phyloP scores from a whole-genome alignment of 805 yeast species.

The Yarrowia yakushimensis region DNA sequence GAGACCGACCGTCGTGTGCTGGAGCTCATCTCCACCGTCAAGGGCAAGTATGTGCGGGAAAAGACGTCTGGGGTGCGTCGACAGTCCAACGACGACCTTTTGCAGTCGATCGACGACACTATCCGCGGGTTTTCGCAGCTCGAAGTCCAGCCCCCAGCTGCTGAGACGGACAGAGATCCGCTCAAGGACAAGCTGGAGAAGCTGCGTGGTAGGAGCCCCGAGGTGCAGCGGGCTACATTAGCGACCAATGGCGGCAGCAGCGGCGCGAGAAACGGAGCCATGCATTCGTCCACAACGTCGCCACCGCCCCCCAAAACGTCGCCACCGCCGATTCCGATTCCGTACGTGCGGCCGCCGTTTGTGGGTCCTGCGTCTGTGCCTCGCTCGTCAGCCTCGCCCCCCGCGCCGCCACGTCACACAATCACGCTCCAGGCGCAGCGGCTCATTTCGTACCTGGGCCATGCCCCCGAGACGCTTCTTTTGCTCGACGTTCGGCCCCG shows the following conservation, averaged over 20 bases:
- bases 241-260: neutral
- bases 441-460: neutral
- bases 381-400: neutral
- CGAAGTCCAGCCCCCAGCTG: neutral
- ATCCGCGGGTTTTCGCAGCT: slow-evolving; percentile 1
- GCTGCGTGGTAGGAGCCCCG: slow-evolving; percentile 19
- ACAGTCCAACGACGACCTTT: slow-evolving; percentile 1
- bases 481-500: slow-evolving; percentile 69
- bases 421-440: neutral
- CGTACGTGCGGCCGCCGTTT: neutral
- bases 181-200: slow-evolving; percentile 18
- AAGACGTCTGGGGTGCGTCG: neutral
- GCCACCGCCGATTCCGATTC: slow-evolving; percentile 4
- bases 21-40: slow-evolving; percentile 18
- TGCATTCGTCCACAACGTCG: neutral
- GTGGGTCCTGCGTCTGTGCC: neutral
- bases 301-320: neutral
- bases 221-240: slow-evolving; percentile 12
- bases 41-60: slow-evolving; percentile 15
- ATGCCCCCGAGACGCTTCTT: slow-evolving; percentile 56
- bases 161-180: neutral
- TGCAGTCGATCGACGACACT: slow-evolving; percentile 11
- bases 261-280: neutral
- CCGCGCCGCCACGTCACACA: slow-evolving; percentile 7
- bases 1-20: slow-evolving; percentile 8